Evolutionary conservation across 805 yeast species (phyloP).

Genomic region (Starmerella lactis-condensi): DNA sequence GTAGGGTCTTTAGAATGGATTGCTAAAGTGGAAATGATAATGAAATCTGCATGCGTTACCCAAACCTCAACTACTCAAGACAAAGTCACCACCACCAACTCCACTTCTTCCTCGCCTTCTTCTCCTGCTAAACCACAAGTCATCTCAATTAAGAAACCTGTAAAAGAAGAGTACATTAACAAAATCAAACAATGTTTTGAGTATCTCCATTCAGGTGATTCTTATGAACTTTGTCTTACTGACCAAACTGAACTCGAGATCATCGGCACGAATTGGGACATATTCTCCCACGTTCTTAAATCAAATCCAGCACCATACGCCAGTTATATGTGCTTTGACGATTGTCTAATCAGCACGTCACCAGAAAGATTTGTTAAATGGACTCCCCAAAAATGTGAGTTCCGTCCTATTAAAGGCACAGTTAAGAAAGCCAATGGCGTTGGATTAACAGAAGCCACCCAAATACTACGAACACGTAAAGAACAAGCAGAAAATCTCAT

Average conservation of each 20-base stretch:
- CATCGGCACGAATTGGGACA: conserved; percentile 34
- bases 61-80: no score
- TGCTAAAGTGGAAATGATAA: neutral
- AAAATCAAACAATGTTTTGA: conserved; percentile 49
- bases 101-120: no score
- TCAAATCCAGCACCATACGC: conserved; percentile 89
- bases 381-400: conserved; percentile 44
- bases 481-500: conserved; percentile 90
- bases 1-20: conserved; percentile 10
- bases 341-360: conserved; percentile 58
- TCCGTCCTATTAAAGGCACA: conserved; percentile 93
- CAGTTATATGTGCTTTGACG: conserved; percentile 55
- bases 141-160: neutral
- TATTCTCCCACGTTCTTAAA: conserved; percentile 51
- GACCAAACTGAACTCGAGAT: conserved; percentile 26
- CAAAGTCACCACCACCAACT: no score
- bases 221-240: conserved; percentile 84
- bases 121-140: neutral
- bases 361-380: conserved; percentile 88
- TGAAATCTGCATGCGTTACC: no score
- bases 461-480: conserved; percentile 59
- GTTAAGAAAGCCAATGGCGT: conserved; percentile 46
- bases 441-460: conserved; percentile 39
- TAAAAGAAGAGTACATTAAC: conserved; percentile 30
- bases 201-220: conserved; percentile 58